These are phyloP conservation scores for Saccharomyces hybrid DNA, from an alignment of 1,139 yeast genomes.

Conservation along the genomic window DNA sequence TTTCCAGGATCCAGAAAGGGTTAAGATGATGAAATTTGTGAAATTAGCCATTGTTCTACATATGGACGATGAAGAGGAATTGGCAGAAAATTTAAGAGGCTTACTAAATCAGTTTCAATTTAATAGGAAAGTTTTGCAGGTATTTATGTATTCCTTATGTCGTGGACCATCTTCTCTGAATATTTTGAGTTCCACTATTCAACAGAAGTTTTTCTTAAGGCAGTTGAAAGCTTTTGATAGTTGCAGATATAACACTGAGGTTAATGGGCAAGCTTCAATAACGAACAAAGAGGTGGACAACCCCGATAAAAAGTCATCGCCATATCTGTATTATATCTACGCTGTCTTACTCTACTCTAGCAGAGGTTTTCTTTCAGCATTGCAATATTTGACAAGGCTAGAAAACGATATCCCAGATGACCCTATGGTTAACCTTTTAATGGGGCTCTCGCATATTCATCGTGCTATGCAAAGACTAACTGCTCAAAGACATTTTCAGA, in stretches of 20 bases:
- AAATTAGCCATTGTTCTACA: constrained; percentile 59
- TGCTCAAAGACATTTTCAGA: constrained; percentile 75
- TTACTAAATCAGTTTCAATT: constrained; percentile 67
- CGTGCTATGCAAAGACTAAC: constrained; percentile 89
- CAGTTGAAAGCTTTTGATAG: constrained; percentile 87
- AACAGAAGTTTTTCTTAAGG: constrained; percentile 82
- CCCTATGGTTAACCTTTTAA: constrained; percentile 66
- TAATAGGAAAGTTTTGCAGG: constrained; percentile 56
- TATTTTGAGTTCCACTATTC: constrained; percentile 67
- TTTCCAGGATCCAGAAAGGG: constrained; percentile 49
- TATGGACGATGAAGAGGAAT: constrained; percentile 44
- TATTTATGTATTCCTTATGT: constrained; percentile 51
- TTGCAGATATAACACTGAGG: constrained; percentile 43
- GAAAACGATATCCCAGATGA: constrained; percentile 61
- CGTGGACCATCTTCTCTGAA: constrained; percentile 51
- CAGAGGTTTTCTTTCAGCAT: constrained; percentile 71
- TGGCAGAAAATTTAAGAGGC: constrained; percentile 51
- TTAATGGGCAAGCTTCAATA: constrained; percentile 75
- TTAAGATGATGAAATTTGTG: constrained; percentile 53
- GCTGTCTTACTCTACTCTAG: constrained; percentile 78
- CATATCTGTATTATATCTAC: constrained; percentile 67
- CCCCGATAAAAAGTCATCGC: constrained; percentile 47
- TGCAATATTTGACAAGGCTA: constrained; percentile 58
- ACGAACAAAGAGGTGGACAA: constrained; percentile 39
- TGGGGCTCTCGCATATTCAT: constrained; percentile 81